Percentiles rank a stretch among this genome's conserved stretches.
Conservation (phyloP, 352 stramenopile species). For the Pythium coloratum region DNA sequence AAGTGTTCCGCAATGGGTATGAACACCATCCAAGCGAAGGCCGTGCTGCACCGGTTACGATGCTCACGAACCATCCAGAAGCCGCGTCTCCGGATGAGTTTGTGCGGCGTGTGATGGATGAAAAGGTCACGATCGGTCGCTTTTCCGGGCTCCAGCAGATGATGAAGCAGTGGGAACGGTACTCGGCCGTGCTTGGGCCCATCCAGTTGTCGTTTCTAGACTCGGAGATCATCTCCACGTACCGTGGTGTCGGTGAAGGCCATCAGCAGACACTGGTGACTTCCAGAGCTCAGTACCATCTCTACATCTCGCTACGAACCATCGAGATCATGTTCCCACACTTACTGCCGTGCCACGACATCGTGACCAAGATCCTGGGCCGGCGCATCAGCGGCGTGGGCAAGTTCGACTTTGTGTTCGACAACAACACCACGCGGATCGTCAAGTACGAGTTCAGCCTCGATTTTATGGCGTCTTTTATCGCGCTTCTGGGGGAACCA, state of each 20-base stretch:
- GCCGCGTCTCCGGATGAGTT: conserved; percentile 30
- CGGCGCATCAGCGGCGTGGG: conserved; percentile 33
- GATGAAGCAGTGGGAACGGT: conserved; percentile 50
- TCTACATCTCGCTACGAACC: conserved; percentile 42
- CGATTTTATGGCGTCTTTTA: conserved; percentile 43
- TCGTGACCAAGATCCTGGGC: conserved; percentile 36
- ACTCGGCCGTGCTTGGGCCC: conserved; percentile 33
- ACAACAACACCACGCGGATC: conserved; percentile 37
- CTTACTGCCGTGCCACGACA: conserved; percentile 27
- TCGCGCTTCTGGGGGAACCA: conserved; percentile 40
- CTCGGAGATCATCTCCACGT: conserved; percentile 10
- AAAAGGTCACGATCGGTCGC: conserved; percentile 43
- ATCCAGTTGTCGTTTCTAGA: conserved; percentile 37
- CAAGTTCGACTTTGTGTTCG: conserved; percentile 47
- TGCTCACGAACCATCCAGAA: background rate
- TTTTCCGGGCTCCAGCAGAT: conserved; percentile 45
- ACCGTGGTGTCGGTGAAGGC: background rate
- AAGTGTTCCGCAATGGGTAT: conserved; percentile 58
- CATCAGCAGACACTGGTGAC: conserved; percentile 35
- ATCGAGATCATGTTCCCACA: conserved; percentile 58
- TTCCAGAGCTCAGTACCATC: conserved; percentile 40
- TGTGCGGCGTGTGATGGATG: conserved; percentile 45
- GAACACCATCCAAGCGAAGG: conserved; percentile 10
- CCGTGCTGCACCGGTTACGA: background rate
- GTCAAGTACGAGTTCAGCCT: conserved; percentile 47